Evolutionary conservation across 768 basidiomycete species (phyloP).

Genomic region (Boletus patriciae): DNA sequence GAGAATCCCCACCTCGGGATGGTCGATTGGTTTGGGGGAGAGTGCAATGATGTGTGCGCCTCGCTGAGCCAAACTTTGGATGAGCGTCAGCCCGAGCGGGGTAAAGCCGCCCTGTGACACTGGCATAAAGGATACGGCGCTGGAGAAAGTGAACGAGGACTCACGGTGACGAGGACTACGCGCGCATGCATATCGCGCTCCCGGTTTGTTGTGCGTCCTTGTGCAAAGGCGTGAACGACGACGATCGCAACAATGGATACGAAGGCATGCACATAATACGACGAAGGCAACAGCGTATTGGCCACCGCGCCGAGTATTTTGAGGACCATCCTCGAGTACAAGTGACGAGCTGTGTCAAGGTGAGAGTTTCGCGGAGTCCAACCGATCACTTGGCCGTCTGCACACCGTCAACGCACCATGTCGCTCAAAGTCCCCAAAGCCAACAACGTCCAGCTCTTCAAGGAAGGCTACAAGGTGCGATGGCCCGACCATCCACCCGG

Average conservation of each 20-base stretch:
- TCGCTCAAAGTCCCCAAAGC: slow-evolving; percentile 92
- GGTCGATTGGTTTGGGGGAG: slow-evolving; percentile 53
- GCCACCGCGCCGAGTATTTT: slow-evolving; percentile 43
- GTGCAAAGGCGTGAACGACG: slow-evolving; percentile 57
- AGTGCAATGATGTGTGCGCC: slow-evolving; percentile 83
- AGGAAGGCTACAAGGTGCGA: slow-evolving; percentile 90
- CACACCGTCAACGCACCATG: slow-evolving; percentile 48
- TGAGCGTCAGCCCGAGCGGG: slow-evolving; percentile 64
- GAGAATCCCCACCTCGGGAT: slow-evolving; percentile 53
- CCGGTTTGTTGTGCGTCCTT: slow-evolving; percentile 67
- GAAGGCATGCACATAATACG: slow-evolving; percentile 56
- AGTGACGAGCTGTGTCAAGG: not conserved
- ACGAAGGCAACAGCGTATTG: slow-evolving; percentile 48
- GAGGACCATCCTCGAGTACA: slow-evolving; percentile 47
- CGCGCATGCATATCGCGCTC: slow-evolving; percentile 77
- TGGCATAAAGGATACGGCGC: not conserved
- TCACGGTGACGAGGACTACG: slow-evolving; percentile 67
- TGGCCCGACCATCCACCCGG: not conserved
- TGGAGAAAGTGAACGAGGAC: slow-evolving; percentile 18
- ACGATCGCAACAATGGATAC: slow-evolving; percentile 45
- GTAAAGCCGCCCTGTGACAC: slow-evolving; percentile 67
- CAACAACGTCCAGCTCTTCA: slow-evolving; percentile 89
- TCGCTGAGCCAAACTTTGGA: slow-evolving; percentile 65
- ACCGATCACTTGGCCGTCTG: slow-evolving; percentile 8
- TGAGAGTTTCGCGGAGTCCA: slow-evolving; percentile 16